phyloP scores from a whole-genome alignment of 176 grass and related monocot species.

The Guadua angustifolia region DNA sequence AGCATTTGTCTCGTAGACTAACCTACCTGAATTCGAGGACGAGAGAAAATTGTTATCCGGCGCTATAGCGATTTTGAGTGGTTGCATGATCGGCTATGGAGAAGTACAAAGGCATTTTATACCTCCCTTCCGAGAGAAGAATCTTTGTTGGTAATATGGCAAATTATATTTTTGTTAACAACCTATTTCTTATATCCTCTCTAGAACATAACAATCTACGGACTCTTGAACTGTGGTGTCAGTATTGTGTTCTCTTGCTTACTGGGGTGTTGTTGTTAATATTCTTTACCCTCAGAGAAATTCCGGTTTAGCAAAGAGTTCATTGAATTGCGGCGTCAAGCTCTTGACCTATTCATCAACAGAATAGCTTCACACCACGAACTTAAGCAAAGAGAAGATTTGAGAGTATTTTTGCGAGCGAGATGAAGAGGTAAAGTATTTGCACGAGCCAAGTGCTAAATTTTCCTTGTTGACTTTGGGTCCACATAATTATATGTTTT shows the following conservation, averaged over 20 bases:
- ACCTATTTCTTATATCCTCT: constrained; percentile 17
- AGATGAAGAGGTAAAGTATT: constrained; percentile 90
- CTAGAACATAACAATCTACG: neutral
- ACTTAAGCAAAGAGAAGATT: constrained; percentile 88
- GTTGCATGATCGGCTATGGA: constrained; percentile 91
- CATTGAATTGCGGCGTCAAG: constrained; percentile 95
- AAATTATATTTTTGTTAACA: constrained; percentile 29
- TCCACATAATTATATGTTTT: constrained; percentile 1
- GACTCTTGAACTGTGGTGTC: neutral
- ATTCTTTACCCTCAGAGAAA: constrained; percentile 65
- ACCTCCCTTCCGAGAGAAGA: constrained; percentile 95
- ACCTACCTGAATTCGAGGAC: constrained; percentile 84
- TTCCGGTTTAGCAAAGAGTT: constrained; percentile 98
- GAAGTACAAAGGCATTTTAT: constrained; percentile 95
- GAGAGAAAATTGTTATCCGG: constrained; percentile 98
- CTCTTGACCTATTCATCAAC: constrained; percentile 85
- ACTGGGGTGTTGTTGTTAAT: constrained; percentile 12
- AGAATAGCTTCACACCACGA: constrained; percentile 92
- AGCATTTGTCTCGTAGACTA: constrained; percentile 61
- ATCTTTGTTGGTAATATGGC: constrained; percentile 82
- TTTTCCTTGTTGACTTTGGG: neutral
- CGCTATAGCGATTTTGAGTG: constrained; percentile 98
- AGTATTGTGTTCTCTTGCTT: constrained; percentile 1
- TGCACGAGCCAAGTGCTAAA: neutral
- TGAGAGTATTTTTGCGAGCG: constrained; percentile 88